Evolutionary conservation across 2,329 filamentous ascomycete genomes (phyloP).

Genomic region (Aspergillus piperis): DNA sequence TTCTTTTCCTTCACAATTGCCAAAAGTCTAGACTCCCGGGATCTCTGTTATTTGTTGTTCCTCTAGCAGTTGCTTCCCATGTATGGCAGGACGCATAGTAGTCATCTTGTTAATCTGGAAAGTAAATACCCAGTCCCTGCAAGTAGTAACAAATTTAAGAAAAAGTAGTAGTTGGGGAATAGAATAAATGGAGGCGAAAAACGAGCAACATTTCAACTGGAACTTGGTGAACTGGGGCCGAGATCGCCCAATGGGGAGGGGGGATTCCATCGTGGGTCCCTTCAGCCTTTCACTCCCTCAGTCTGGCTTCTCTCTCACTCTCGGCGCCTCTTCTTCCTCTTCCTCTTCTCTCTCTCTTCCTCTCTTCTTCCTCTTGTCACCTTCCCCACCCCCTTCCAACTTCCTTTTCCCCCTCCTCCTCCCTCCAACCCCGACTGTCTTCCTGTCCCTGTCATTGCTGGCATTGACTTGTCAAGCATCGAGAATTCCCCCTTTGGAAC

Average conservation of each 20-base stretch:
- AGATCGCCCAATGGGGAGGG: conserved; percentile 2
- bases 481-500: conserved; percentile 31
- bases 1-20: too few relatives aligned
- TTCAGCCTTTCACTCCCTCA: neutral
- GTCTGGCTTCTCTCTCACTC: conserved; percentile 7
- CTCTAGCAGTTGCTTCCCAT: too few relatives aligned
- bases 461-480: conserved; percentile 56
- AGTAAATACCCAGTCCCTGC: too few relatives aligned
- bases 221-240: neutral
- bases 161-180: neutral
- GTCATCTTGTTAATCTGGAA: too few relatives aligned
- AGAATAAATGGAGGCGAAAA: neutral
- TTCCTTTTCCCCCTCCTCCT: conserved; percentile 24
- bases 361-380: conserved; percentile 17
- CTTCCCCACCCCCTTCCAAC: conserved; percentile 24
- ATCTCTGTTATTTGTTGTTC: neutral
- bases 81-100: too few relatives aligned
- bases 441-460: conserved; percentile 43
- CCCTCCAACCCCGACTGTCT: conserved; percentile 28
- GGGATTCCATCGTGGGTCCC: neutral
- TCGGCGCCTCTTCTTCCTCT: neutral
- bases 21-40: neutral
- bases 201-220: neutral
- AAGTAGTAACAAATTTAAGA: too few relatives aligned
- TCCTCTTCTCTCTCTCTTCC: conserved; percentile 3